Percentiles rank a stretch among this genome's conserved stretches.
Conservation (phyloP, 1,284 basidiomycete species). For the Tremellales sp. region DNA sequence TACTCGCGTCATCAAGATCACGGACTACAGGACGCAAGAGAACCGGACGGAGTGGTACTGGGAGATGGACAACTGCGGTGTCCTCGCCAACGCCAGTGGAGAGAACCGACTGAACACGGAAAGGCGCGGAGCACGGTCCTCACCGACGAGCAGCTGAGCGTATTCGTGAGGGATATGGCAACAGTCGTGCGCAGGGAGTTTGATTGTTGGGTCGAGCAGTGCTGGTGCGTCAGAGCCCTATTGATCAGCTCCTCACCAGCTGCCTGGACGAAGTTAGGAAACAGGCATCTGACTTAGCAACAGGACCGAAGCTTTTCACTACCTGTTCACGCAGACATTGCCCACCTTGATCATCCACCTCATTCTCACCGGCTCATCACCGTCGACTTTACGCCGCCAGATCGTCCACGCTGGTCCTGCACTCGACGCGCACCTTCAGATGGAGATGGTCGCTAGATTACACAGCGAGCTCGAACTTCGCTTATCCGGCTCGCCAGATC, state of each 20-base stretch:
- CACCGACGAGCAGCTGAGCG: slow-evolving; percentile 39
- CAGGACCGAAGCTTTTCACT: slow-evolving; percentile 49
- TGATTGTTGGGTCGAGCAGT: slow-evolving; percentile 49
- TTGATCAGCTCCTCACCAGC: not conserved
- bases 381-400: slow-evolving; percentile 41
- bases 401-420: slow-evolving; percentile 46
- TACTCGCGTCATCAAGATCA: slow-evolving; percentile 37
- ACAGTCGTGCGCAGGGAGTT: slow-evolving; percentile 43
- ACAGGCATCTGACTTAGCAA: not conserved
- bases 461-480: slow-evolving; percentile 43
- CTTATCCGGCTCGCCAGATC: slow-evolving; percentile 23
- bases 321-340: slow-evolving; percentile 44
- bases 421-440: slow-evolving; percentile 42
- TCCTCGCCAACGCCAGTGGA: slow-evolving; percentile 29
- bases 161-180: slow-evolving; percentile 41
- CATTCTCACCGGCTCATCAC: slow-evolving; percentile 42
- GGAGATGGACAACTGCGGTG: slow-evolving; percentile 18
- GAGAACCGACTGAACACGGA: slow-evolving; percentile 28
- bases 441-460: slow-evolving; percentile 43
- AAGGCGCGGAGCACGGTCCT: slow-evolving; percentile 27
- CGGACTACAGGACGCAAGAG: slow-evolving; percentile 1
- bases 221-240: slow-evolving; percentile 46
- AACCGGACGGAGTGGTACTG: slow-evolving; percentile 1
- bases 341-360: slow-evolving; percentile 46
- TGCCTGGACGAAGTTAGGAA: not conserved